These are phyloP conservation scores for Trypanosoma lewisi DNA, from an alignment of 208 protist genomes.

Conservation along the genomic window DNA sequence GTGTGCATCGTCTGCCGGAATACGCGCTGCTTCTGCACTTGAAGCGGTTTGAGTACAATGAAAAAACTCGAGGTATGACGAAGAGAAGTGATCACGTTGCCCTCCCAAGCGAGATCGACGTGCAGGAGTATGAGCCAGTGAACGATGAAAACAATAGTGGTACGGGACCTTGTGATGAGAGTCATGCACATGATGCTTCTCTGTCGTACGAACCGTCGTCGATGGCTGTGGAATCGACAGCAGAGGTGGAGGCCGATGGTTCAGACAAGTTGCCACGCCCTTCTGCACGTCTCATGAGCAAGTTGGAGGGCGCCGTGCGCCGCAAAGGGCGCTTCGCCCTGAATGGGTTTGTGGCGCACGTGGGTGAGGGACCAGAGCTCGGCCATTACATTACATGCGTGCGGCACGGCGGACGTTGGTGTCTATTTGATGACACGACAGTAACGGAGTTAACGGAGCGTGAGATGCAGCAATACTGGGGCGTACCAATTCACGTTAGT, in stretches of 20 bases:
- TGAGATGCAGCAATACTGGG: slow-evolving; percentile 84
- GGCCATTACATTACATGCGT: slow-evolving; percentile 93
- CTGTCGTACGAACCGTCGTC: not conserved
- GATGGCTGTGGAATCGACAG: not conserved
- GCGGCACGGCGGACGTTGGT: slow-evolving; percentile 75
- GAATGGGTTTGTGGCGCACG: slow-evolving; percentile 87
- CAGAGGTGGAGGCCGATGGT: not conserved
- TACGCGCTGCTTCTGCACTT: slow-evolving; percentile 88
- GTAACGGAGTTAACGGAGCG: slow-evolving; percentile 76
- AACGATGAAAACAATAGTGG: slow-evolving; percentile 8
- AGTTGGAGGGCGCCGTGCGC: slow-evolving; percentile 49
- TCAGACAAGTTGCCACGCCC: slow-evolving; percentile 27
- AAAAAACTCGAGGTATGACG: slow-evolving; percentile 50
- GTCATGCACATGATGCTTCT: not conserved
- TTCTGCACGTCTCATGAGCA: slow-evolving; percentile 33
- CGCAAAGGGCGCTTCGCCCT: slow-evolving; percentile 84
- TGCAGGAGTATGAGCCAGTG: slow-evolving; percentile 69
- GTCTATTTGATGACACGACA: slow-evolving; percentile 86
- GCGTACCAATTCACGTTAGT: slow-evolving; percentile 55
- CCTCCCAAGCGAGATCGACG: slow-evolving; percentile 82
- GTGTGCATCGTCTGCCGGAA: slow-evolving; percentile 81
- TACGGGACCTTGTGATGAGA: not conserved
- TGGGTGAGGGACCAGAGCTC: slow-evolving; percentile 70
- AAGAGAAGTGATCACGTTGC: slow-evolving; percentile 88
- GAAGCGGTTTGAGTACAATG: slow-evolving; percentile 91